These are phyloP conservation scores for Naganishia vaughanmartiniae DNA, from an alignment of 768 basidiomycete species.

Conservation along the genomic window DNA sequence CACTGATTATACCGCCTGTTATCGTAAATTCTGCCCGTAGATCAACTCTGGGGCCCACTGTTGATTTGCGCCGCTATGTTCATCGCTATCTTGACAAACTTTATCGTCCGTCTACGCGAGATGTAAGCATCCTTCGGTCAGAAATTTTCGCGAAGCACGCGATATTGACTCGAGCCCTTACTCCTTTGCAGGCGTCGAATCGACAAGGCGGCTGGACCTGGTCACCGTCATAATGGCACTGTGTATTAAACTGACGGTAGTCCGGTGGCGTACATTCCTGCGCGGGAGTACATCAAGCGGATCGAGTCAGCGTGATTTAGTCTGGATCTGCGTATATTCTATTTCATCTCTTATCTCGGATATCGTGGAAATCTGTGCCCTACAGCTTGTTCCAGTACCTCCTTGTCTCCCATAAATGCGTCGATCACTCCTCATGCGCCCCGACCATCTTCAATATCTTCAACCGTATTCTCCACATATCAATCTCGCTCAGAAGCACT, in stretches of 20 bases:
- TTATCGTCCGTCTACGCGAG: conserved; percentile 59
- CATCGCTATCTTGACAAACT: conserved; percentile 81
- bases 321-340: neutral
- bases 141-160: neutral
- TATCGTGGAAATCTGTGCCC: neutral
- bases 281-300: neutral
- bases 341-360: neutral
- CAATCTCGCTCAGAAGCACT: too few species aligned
- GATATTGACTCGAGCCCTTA: neutral
- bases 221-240: conserved; percentile 14
- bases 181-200: neutral
- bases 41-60: conserved; percentile 77
- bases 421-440: too few species aligned
- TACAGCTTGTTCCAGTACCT: too few species aligned
- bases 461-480: too few species aligned
- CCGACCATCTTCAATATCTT: too few species aligned
- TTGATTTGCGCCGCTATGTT: conserved; percentile 79
- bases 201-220: conserved; percentile 7
- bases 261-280: neutral
- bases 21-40: conserved; percentile 54
- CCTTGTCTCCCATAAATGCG: too few species aligned
- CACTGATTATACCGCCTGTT: conserved; percentile 17
- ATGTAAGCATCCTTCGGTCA: conserved; percentile 10
- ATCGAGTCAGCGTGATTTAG: neutral
- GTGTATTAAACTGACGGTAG: neutral